A percentile compares a stretch with the other conserved stretches of the same genome.
Evolutionary conservation across 2,329 filamentous ascomycete genomes (phyloP).

Genomic region (Cladophialophora immunda): DNA sequence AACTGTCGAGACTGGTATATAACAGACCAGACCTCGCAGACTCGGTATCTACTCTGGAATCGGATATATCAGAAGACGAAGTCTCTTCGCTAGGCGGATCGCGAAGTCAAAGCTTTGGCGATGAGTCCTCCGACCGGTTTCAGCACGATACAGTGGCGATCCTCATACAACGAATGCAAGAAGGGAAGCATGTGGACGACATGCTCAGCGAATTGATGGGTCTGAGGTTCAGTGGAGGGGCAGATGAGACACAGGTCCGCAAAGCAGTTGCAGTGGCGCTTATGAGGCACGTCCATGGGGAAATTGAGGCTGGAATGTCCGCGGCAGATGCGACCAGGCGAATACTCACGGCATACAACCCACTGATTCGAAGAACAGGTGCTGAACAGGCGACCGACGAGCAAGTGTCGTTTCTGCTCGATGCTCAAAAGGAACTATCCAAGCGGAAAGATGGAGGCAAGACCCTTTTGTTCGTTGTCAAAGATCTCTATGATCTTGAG

Average conservation of each 20-base stretch:
- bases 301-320: conserved; percentile 66
- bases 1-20: conserved; percentile 62
- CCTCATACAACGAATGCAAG: conserved; percentile 83
- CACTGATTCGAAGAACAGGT: conserved; percentile 66
- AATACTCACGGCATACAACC: conserved; percentile 70
- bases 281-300: conserved; percentile 78
- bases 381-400: conserved; percentile 68
- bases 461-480: conserved; percentile 79
- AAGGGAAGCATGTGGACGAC: conserved; percentile 76
- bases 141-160: conserved; percentile 86
- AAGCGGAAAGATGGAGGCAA: conserved; percentile 69
- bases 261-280: conserved; percentile 86
- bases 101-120: conserved; percentile 74
- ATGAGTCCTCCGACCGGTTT: conserved; percentile 69
- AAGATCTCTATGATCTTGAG: conserved; percentile 85
- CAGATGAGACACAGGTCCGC: conserved; percentile 87
- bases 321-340: conserved; percentile 70
- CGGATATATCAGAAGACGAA: conserved; percentile 57
- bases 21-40: conserved; percentile 59
- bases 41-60: conserved; percentile 72
- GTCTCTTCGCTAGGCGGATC: conserved; percentile 56
- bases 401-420: conserved; percentile 84
- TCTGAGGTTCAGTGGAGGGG: conserved; percentile 88
- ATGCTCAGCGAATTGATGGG: conserved; percentile 94
- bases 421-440: conserved; percentile 80